phyloP scores from a whole-genome alignment of 371 early-diverging fungal genomes.

The Syncephalastrum contaminatum region DNA sequence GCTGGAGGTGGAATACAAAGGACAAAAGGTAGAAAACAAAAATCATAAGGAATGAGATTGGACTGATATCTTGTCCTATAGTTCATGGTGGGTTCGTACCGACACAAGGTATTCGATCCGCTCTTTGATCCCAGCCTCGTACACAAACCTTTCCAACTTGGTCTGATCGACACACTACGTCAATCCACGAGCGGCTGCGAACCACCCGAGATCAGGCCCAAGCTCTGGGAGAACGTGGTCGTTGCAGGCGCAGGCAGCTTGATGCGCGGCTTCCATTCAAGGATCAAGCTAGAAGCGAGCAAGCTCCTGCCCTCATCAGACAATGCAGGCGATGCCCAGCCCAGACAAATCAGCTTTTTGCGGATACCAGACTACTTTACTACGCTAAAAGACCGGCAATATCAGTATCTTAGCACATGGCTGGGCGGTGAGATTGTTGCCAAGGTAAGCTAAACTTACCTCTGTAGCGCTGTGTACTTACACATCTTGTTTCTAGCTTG shows the following conservation, averaged over 20 bases:
- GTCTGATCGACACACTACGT: constrained; percentile 64
- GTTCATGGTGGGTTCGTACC: constrained; percentile 61
- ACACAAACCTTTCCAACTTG: constrained; percentile 22
- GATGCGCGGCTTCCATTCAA: constrained; percentile 30
- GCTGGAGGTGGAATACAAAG: constrained; percentile 57
- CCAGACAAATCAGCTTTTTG: constrained; percentile 67
- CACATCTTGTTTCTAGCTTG: constrained; percentile 41
- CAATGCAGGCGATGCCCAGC: constrained; percentile 76
- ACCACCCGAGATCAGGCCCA: constrained; percentile 69
- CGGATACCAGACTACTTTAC: constrained; percentile 80
- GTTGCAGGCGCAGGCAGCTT: constrained; percentile 67
- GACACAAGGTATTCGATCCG: constrained; percentile 60
- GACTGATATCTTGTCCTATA: constrained; percentile 14
- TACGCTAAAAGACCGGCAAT: constrained; percentile 61
- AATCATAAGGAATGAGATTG: constrained; percentile 3
- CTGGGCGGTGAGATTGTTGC: constrained; percentile 79
- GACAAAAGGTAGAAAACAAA: constrained; percentile 46
- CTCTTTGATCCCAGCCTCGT: constrained; percentile 63
- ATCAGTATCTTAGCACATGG: constrained; percentile 61
- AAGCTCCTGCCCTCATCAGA: constrained; percentile 64
- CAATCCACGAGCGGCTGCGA: constrained; percentile 70
- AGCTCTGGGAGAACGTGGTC: constrained; percentile 81
- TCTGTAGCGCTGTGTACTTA: background rate
- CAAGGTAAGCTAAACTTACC: constrained; percentile 53
- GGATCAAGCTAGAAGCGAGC: constrained; percentile 62